Evolutionary conservation across 345 rosid species (phyloP).

Genomic region (Euphorbia peplus): DNA sequence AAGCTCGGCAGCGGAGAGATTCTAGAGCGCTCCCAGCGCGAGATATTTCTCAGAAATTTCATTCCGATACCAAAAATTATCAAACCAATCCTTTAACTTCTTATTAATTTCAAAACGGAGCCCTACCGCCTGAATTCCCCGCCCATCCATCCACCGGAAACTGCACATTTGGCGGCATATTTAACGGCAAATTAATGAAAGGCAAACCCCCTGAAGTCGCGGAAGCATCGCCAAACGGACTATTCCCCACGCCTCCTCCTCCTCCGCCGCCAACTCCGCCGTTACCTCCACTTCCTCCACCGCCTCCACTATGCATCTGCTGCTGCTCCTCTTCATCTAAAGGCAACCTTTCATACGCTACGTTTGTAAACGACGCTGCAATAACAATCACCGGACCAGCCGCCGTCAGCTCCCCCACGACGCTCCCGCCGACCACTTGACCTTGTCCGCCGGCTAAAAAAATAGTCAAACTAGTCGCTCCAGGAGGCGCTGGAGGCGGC

Average conservation of each 20-base stretch:
- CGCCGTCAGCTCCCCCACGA: constrained; percentile 85
- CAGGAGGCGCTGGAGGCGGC: constrained; percentile 96
- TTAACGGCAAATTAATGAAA: constrained; percentile 79
- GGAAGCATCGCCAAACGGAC: constrained; percentile 45
- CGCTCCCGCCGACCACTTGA: constrained; percentile 91
- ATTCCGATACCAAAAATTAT: background rate
- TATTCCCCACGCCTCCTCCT: constrained; percentile 36
- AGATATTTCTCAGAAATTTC: background rate
- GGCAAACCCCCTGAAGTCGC: constrained; percentile 62
- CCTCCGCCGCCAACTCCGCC: constrained; percentile 34
- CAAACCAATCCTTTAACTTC: background rate
- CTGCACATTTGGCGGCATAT: constrained; percentile 63
- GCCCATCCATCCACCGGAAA: constrained; percentile 82
- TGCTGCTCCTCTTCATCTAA: constrained; percentile 83
- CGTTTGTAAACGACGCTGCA: constrained; percentile 88
- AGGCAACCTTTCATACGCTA: constrained; percentile 89
- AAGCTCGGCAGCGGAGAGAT: too few species aligned
- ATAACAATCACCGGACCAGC: constrained; percentile 94
- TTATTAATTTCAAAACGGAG: constrained; percentile 47
- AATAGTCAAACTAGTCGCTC: constrained; percentile 84
- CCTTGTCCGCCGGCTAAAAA: constrained; percentile 89
- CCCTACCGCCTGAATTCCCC: constrained; percentile 59
- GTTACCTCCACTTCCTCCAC: too few species aligned
- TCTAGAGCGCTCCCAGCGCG: too few species aligned
- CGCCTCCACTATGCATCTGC: constrained; percentile 49